Evolutionary conservation across 768 basidiomycete species (phyloP).

Genomic region (Lactifluus echinatus): DNA sequence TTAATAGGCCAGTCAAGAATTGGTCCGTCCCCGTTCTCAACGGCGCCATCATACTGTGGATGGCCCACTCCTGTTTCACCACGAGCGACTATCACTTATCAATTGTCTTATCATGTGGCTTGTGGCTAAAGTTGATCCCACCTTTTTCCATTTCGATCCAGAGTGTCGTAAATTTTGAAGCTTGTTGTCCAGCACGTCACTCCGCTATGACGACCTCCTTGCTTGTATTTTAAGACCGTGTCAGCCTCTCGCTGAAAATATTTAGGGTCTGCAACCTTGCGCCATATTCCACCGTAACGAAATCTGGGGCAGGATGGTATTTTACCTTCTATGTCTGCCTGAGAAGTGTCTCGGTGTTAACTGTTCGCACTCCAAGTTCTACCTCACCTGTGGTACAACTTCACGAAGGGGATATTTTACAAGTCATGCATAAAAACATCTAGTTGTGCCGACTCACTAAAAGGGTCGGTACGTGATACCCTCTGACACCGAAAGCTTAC

Average conservation of each 20-base stretch:
- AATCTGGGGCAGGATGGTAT: not conserved
- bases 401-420: not conserved
- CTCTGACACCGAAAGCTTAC: too few relatives aligned
- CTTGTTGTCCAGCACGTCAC: not conserved
- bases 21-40: not conserved
- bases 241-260: too few relatives aligned
- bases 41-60: not conserved
- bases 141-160: not conserved
- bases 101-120: not conserved
- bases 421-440: not conserved
- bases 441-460: not conserved
- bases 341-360: not conserved
- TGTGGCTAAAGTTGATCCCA: not conserved
- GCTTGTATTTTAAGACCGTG: too few relatives aligned
- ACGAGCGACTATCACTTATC: not conserved
- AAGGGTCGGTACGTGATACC: not conserved
- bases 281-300: not conserved
- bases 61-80: not conserved
- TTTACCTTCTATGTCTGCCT: not conserved
- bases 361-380: not conserved
- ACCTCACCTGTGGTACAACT: not conserved
- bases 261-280: not conserved
- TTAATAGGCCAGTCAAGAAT: not conserved
- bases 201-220: too few relatives aligned
- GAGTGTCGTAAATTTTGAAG: not conserved